Conservation (phyloP, 148 eudicot genomes). For the Amaranthus hypochondriacus region DNA sequence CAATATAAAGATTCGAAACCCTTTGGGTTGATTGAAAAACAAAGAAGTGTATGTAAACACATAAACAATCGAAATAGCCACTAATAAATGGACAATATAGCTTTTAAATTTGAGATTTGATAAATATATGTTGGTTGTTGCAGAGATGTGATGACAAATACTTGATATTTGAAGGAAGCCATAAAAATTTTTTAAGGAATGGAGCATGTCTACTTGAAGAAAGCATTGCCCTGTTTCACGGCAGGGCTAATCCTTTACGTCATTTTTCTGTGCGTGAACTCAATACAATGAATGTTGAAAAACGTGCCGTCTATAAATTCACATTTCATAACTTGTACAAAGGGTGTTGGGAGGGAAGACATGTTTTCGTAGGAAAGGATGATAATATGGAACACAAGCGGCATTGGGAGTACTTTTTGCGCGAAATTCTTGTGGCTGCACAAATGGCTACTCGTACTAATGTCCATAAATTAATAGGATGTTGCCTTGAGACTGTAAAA, state of each 20-base stretch:
- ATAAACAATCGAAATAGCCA: no score
- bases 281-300: constrained; percentile 6
- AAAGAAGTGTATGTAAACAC: no score
- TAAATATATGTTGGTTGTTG: background rate
- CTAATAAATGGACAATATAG: no score
- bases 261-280: constrained; percentile 10
- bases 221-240: constrained; percentile 13
- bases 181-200: background rate
- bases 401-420: background rate
- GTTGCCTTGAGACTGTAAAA: constrained; percentile 4
- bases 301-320: background rate
- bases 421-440: constrained; percentile 4
- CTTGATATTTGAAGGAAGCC: background rate
- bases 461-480: constrained; percentile 14
- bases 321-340: background rate
- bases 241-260: constrained; percentile 6
- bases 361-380: constrained; percentile 5
- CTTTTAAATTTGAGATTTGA: no score
- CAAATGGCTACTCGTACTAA: background rate
- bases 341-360: constrained; percentile 11
- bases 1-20: no score
- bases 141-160: background rate
- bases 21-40: no score
- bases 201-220: constrained; percentile 3
- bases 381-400: constrained; percentile 12